These are phyloP conservation scores for Cyberlindnera meyerae DNA, from an alignment of 805 yeast genomes.

Conservation along the genomic window DNA sequence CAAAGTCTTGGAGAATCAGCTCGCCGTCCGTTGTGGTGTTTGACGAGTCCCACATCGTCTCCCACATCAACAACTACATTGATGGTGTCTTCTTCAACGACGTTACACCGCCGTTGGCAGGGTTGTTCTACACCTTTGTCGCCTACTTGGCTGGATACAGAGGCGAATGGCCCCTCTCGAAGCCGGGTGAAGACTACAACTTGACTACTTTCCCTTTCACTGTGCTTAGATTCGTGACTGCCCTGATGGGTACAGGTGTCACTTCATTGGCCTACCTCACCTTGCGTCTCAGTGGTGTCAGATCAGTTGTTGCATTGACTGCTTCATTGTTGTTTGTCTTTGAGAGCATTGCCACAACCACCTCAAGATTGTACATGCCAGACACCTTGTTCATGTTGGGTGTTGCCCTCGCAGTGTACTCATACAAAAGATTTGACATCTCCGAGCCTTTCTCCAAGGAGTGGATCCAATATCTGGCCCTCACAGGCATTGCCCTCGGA, in stretches of 20 bases:
- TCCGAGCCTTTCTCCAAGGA: constrained; percentile 37
- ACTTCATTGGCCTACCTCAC: constrained; percentile 50
- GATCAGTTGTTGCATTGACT: constrained; percentile 43
- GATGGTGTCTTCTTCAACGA: constrained; percentile 62
- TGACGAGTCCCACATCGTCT: constrained; percentile 43
- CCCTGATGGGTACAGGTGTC: constrained; percentile 47
- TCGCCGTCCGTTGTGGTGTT: constrained; percentile 35
- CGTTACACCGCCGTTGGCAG: constrained; percentile 69
- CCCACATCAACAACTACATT: constrained; percentile 39
- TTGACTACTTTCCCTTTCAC: constrained; percentile 40
- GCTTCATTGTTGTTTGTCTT: constrained; percentile 49
- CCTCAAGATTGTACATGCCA: constrained; percentile 46
- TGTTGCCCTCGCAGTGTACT: constrained; percentile 44
- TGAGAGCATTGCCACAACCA: constrained; percentile 61
- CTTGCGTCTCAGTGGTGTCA: constrained; percentile 50
- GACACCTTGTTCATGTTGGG: constrained; percentile 43
- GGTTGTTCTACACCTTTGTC: constrained; percentile 51
- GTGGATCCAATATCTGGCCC: constrained; percentile 51
- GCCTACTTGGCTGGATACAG: constrained; percentile 50
- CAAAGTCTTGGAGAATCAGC: constrained; percentile 17
- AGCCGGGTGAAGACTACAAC: constrained; percentile 15
- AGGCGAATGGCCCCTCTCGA: constrained; percentile 27
- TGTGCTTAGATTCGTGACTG: constrained; percentile 54
- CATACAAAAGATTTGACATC: constrained; percentile 45
- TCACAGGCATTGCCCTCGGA: constrained; percentile 49